These are phyloP conservation scores for Mastigamoeba balamuthi DNA, from an alignment of 78 protist genomes.

Conservation along the genomic window DNA sequence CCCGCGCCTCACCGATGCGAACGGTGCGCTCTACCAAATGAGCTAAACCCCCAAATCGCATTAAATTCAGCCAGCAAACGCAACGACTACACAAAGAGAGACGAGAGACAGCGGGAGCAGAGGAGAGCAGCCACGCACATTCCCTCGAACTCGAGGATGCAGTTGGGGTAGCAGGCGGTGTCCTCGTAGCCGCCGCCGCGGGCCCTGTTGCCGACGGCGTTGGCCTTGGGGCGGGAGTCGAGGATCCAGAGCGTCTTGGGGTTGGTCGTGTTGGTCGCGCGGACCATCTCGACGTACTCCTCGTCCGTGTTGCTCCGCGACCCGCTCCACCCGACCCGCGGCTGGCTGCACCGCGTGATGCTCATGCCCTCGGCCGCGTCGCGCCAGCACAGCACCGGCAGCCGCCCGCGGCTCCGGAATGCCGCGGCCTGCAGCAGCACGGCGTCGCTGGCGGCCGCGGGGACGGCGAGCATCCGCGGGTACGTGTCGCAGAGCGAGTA, in stretches of 20 bases:
- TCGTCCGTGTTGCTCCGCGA: not conserved
- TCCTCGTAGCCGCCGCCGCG: conserved; percentile 72
- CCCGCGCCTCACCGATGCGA: no score
- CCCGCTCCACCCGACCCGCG: not conserved
- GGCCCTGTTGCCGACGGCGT: conserved; percentile 64
- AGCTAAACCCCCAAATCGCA: no score
- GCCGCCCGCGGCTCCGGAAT: not conserved
- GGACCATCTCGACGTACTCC: not conserved
- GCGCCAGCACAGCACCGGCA: not conserved
- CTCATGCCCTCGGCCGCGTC: not conserved
- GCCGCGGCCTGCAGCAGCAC: not conserved
- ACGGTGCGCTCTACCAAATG: no score
- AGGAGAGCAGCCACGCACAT: not conserved
- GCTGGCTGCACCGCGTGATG: not conserved
- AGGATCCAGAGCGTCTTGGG: not conserved
- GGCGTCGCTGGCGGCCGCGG: not conserved
- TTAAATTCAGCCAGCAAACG: no score
- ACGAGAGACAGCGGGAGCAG: not conserved
- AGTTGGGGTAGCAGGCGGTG: conserved; percentile 42
- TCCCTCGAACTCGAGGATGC: conserved; percentile 30
- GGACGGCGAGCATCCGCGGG: not conserved
- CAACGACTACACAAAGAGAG: no score
- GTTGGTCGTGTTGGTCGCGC: not conserved
- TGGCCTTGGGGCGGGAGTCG: conserved; percentile 73
- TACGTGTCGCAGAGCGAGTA: not conserved